These are phyloP conservation scores for Metschnikowia continentalis DNA, from an alignment of 805 yeast genomes.

Conservation along the genomic window DNA sequence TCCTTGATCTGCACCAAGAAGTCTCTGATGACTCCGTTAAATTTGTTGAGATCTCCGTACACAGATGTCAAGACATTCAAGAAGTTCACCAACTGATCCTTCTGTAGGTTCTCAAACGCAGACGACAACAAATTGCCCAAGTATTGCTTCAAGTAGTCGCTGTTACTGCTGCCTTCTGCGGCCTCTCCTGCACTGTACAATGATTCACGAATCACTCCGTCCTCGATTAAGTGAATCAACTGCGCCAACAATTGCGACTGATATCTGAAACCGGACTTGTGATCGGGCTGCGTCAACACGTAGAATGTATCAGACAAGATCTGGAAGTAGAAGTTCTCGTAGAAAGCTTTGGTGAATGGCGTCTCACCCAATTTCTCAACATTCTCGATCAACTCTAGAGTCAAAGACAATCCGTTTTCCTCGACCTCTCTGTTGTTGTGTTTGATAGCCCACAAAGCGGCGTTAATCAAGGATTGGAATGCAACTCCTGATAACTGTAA, in stretches of 20 bases:
- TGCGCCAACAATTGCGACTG: conserved; percentile 84
- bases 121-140: conserved; percentile 73
- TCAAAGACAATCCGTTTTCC: conserved; percentile 80
- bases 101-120: conserved; percentile 90
- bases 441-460: conserved; percentile 97
- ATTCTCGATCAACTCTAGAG: conserved; percentile 78
- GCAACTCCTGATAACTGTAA: conserved; percentile 87
- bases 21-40: conserved; percentile 85
- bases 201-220: conserved; percentile 69
- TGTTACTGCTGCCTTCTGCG: conserved; percentile 79
- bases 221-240: conserved; percentile 78
- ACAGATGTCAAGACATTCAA: conserved; percentile 70
- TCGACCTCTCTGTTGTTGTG: conserved; percentile 97
- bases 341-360: conserved; percentile 79
- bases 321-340: conserved; percentile 81
- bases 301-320: conserved; percentile 88
- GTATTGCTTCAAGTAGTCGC: conserved; percentile 73
- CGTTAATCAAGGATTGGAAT: conserved; percentile 85
- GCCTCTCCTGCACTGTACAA: conserved; percentile 77
- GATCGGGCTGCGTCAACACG: conserved; percentile 95
- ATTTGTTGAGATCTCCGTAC: conserved; percentile 69
- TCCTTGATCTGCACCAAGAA: conserved; percentile 95
- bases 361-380: conserved; percentile 71
- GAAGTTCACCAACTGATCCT: conserved; percentile 78
- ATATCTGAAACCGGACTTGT: conserved; percentile 88